Percentiles rank a stretch among this genome's conserved stretches.
Conservation (phyloP, 306 rosid genomes). For the Cicer arietinum region DNA sequence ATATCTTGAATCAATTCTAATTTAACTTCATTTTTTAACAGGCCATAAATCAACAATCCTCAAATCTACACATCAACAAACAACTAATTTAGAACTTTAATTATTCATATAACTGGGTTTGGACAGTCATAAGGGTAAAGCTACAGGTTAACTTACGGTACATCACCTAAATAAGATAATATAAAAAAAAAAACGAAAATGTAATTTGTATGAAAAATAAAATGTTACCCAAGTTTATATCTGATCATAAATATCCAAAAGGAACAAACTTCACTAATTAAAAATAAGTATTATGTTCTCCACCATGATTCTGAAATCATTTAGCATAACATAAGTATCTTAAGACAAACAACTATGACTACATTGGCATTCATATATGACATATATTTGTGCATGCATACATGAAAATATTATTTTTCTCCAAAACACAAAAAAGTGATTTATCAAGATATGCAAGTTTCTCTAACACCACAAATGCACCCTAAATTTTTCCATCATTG, state of each 20-base stretch:
- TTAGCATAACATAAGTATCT: constrained; percentile 11
- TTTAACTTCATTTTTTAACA: constrained; percentile 9
- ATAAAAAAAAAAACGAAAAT: neutral
- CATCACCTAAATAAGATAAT: constrained; percentile 5
- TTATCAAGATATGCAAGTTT: constrained; percentile 1
- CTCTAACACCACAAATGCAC: constrained; percentile 24
- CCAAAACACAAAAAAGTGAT: neutral
- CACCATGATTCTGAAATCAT: constrained; percentile 44
- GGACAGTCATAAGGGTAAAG: neutral
- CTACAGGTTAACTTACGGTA: neutral
- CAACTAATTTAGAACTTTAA: constrained; percentile 13
- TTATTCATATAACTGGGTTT: constrained; percentile 2
- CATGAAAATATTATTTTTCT: neutral
- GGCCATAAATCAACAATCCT: neutral
- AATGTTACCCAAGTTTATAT: constrained; percentile 22
- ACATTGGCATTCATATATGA: constrained; percentile 14
- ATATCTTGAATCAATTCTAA: constrained; percentile 1
- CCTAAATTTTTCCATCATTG: neutral
- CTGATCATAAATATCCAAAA: constrained; percentile 29
- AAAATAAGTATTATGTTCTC: constrained; percentile 5
- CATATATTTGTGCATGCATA: constrained; percentile 1
- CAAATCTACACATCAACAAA: constrained; percentile 2
- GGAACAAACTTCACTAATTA: constrained; percentile 9
- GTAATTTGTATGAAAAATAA: neutral
- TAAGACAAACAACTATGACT: constrained; percentile 17